Percentiles rank a stretch among this genome's conserved stretches.
Conservation (phyloP, 352 stramenopile genomes). For the Phytophthora melonis region DNA sequence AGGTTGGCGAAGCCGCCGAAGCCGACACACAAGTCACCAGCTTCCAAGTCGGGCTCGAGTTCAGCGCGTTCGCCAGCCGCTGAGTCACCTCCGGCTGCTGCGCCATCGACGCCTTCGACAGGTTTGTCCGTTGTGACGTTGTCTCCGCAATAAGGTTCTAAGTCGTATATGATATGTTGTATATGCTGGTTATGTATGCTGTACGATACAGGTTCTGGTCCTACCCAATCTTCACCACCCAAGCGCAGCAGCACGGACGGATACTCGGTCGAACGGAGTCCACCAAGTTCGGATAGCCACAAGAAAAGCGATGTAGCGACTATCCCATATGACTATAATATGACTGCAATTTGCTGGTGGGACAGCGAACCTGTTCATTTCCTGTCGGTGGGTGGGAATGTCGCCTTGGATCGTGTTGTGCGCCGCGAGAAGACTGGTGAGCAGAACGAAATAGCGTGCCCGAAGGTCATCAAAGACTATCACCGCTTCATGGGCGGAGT, state of each 20-base stretch:
- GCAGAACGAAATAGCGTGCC: slow-evolving; percentile 9
- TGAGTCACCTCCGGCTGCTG: neutral
- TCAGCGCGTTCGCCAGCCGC: neutral
- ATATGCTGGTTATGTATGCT: too few species aligned
- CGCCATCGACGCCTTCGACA: neutral
- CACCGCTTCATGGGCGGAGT: slow-evolving; percentile 21
- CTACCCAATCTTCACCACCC: too few species aligned
- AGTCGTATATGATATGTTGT: neutral
- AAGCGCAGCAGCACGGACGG: too few species aligned
- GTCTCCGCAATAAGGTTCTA: neutral
- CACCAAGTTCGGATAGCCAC: too few species aligned
- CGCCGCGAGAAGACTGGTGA: slow-evolving; percentile 1
- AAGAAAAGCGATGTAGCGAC: too few species aligned
- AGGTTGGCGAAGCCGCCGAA: too few species aligned
- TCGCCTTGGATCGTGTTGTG: neutral
- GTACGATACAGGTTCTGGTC: too few species aligned
- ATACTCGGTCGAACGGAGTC: too few species aligned
- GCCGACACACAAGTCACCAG: neutral
- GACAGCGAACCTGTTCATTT: slow-evolving; percentile 21
- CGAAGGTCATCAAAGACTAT: slow-evolving; percentile 19
- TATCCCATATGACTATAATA: too few species aligned
- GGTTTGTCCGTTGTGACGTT: too few species aligned
- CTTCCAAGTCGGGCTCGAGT: neutral
- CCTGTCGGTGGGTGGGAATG: slow-evolving; percentile 3
- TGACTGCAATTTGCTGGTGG: slow-evolving; percentile 9